Evolutionary conservation across 345 rosid genomes (phyloP).

Genomic region (Dipteronia sinensis): DNA sequence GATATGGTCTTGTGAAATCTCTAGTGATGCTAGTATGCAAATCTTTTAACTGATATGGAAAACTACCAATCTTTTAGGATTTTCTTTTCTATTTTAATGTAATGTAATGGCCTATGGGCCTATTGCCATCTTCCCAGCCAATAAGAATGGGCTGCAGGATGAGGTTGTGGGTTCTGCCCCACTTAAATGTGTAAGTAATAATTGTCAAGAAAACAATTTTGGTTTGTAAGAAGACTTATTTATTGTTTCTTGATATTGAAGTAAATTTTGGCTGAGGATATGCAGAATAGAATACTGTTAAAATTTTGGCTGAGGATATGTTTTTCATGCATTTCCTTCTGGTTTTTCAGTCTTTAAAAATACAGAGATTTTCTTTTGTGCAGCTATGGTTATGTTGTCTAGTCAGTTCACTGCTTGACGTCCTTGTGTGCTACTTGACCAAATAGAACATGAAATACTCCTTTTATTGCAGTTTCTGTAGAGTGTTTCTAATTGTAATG

Average conservation of each 20-base stretch:
- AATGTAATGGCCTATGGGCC: neutral
- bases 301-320: neutral
- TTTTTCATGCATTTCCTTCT: neutral
- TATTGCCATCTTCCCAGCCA: no score
- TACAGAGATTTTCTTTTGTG: neutral
- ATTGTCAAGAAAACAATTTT: neutral
- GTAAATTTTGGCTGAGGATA: neutral
- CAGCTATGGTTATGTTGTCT: neutral
- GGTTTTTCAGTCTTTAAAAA: slow-evolving; percentile 7
- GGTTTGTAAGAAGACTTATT: neutral
- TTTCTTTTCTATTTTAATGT: neutral
- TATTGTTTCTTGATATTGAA: neutral
- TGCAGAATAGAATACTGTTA: neutral
- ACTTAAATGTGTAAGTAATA: neutral
- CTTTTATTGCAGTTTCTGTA: neutral
- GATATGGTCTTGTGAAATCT: slow-evolving; percentile 7
- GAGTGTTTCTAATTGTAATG: neutral
- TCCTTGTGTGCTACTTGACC: slow-evolving; percentile 7
- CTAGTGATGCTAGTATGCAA: neutral
- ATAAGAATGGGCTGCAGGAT: neutral
- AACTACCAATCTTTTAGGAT: neutral
- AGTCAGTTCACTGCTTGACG: neutral
- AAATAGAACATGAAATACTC: neutral
- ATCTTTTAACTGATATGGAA: neutral
- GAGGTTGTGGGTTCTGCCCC: neutral